These are phyloP conservation scores for Seiridium cupressi DNA, from an alignment of 2,329 filamentous ascomycete genomes.

Conservation along the genomic window DNA sequence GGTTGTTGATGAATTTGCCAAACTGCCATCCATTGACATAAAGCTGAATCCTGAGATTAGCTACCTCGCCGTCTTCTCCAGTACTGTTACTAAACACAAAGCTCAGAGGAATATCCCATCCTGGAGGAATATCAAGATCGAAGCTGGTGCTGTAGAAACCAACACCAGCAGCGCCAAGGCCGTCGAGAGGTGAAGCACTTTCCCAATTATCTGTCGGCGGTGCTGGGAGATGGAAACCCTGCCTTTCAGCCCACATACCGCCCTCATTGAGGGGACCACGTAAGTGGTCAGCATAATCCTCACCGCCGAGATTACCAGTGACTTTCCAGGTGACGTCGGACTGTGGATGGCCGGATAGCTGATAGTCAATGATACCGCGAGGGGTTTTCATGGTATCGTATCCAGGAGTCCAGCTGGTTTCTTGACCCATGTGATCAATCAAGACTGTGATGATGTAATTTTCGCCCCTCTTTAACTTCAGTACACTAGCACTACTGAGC, in stretches of 20 bases:
- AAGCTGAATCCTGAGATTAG: conserved; percentile 58
- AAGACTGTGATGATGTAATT: conserved; percentile 66
- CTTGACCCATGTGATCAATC: conserved; percentile 70
- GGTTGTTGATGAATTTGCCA: conserved; percentile 57
- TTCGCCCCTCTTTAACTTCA: conserved; percentile 43
- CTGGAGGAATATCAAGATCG: conserved; percentile 49
- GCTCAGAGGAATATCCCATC: conserved; percentile 60
- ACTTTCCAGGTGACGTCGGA: conserved; percentile 60
- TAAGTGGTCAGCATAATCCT: conserved; percentile 57
- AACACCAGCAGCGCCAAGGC: conserved; percentile 51
- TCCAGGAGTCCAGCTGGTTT: conserved; percentile 57
- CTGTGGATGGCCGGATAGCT: conserved; percentile 43
- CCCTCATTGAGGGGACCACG: conserved; percentile 69
- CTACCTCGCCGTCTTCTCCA: conserved; percentile 26
- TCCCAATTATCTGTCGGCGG: conserved; percentile 47
- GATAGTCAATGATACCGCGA: conserved; percentile 62
- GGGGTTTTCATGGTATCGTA: conserved; percentile 61
- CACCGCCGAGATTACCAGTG: conserved; percentile 66
- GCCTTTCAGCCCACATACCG: conserved; percentile 60
- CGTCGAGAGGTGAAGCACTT: conserved; percentile 21
- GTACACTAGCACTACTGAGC: not conserved
- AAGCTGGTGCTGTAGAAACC: conserved; percentile 58
- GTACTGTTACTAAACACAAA: conserved; percentile 51
- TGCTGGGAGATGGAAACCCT: conserved; percentile 60
- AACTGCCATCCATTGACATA: conserved; percentile 79